Conservation (phyloP, 805 yeast species). For the Wickerhamiella domercqiae region DNA sequence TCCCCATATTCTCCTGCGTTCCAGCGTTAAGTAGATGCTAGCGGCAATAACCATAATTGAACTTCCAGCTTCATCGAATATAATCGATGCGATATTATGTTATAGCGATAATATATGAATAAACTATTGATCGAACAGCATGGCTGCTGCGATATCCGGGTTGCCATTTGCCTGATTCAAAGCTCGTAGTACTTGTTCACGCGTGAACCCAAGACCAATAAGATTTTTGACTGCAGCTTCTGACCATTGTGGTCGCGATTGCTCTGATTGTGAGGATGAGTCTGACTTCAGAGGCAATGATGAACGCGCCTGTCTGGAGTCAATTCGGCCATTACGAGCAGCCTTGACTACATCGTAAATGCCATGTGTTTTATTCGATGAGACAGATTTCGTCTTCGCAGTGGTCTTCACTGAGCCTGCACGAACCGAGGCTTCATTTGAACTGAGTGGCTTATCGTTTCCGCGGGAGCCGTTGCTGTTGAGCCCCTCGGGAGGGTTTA, state of each 20-base stretch:
- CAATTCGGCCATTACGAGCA: no score
- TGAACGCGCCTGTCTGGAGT: background rate
- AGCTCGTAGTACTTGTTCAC: slow-evolving; percentile 49
- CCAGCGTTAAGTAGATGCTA: no score
- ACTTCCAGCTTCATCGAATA: no score
- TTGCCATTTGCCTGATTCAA: slow-evolving; percentile 56
- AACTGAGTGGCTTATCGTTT: background rate
- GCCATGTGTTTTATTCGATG: background rate
- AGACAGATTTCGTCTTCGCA: background rate
- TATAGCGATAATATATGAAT: background rate
- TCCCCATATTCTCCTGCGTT: no score
- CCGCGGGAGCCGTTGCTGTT: background rate
- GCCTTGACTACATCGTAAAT: background rate
- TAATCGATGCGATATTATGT: no score
- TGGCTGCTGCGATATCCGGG: slow-evolving; percentile 72
- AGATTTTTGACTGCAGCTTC: slow-evolving; percentile 34
- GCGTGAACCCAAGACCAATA: slow-evolving; percentile 55
- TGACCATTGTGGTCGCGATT: slow-evolving; percentile 11
- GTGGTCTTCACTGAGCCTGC: background rate
- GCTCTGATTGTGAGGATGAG: background rate
- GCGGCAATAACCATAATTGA: no score
- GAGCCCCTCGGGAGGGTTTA: no score
- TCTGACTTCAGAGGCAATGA: background rate
- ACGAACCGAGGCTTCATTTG: background rate
- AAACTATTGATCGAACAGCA: slow-evolving; percentile 32